Percentiles rank a stretch among this genome's conserved stretches.
phyloP scores from a whole-genome alignment of 208 protist species.

The Acanthamoeba lenticulata region DNA sequence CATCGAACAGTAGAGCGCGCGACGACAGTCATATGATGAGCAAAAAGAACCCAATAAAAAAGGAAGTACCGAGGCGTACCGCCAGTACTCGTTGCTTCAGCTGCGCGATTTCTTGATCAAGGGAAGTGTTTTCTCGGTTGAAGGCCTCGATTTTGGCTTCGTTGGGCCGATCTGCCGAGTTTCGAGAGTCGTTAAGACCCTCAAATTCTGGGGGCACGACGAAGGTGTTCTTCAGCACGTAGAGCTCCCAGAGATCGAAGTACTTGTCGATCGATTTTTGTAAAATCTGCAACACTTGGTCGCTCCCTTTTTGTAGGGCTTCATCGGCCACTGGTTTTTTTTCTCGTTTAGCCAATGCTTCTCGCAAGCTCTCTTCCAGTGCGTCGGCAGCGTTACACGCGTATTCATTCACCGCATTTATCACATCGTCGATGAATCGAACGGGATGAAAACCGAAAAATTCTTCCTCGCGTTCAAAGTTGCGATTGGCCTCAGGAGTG shows the following conservation, averaged over 20 bases:
- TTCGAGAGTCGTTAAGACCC: background rate
- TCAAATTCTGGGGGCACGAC: constrained; percentile 30
- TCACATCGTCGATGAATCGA: constrained; percentile 26
- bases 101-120: constrained; percentile 29
- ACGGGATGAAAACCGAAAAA: constrained; percentile 52
- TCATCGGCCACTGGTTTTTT: background rate
- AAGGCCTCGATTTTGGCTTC: background rate
- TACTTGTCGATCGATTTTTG: constrained; percentile 38
- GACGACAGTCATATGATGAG: background rate
- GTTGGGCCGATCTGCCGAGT: background rate
- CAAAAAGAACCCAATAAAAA: background rate
- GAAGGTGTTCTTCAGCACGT: constrained; percentile 62
- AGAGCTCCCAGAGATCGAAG: constrained; percentile 59
- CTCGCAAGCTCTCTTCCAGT: background rate
- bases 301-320: background rate
- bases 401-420: constrained; percentile 50
- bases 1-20: background rate
- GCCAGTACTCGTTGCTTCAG: constrained; percentile 20
- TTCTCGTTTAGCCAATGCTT: background rate
- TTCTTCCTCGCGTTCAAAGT: constrained; percentile 20
- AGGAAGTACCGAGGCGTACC: background rate
- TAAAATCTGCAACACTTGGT: constrained; percentile 40
- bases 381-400: constrained; percentile 15
- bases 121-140: background rate
- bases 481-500: background rate